These are phyloP conservation scores for Margaritispora aquatica DNA, from an alignment of 495 filamentous ascomycete genomes.

Conservation along the genomic window DNA sequence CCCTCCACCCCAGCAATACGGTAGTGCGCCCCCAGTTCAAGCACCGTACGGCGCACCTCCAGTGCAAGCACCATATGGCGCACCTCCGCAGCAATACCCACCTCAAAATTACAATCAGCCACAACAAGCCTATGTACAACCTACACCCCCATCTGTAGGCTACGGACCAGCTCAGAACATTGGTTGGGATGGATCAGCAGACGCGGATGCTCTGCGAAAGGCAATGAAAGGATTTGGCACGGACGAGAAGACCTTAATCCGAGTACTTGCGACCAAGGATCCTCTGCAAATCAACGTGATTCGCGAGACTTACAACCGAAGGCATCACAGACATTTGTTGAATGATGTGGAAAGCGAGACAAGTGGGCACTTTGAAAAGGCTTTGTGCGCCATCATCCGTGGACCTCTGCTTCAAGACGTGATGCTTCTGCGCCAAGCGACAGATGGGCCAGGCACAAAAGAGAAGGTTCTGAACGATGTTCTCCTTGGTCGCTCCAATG, in stretches of 20 bases:
- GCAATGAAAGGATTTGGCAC: conserved; percentile 94
- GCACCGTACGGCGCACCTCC: conserved; percentile 28
- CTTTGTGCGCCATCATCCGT: conserved; percentile 62
- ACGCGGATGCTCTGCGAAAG: conserved; percentile 64
- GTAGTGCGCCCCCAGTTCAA: conserved; percentile 28
- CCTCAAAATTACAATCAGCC: conserved; percentile 37
- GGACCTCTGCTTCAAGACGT: conserved; percentile 73
- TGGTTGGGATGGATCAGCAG: conserved; percentile 52
- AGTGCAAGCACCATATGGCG: conserved; percentile 20
- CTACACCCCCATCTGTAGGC: conserved; percentile 52
- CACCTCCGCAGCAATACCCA: conserved; percentile 33
- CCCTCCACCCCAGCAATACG: conserved; percentile 21
- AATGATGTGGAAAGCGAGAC: conserved; percentile 73
- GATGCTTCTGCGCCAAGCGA: conserved; percentile 54
- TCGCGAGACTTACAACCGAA: conserved; percentile 55
- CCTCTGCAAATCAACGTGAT: conserved; percentile 67
- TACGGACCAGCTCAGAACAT: conserved; percentile 58
- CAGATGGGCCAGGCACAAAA: conserved; percentile 77
- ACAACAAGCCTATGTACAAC: conserved; percentile 32
- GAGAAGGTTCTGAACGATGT: conserved; percentile 82
- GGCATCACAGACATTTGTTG: conserved; percentile 59
- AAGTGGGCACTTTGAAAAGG: conserved; percentile 61
- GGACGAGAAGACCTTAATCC: conserved; percentile 68
- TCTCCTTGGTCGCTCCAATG: conserved; percentile 74
- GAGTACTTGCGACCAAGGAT: conserved; percentile 57